phyloP scores from a whole-genome alignment of 345 rosid genomes.

The Rhizophora apiculata region DNA sequence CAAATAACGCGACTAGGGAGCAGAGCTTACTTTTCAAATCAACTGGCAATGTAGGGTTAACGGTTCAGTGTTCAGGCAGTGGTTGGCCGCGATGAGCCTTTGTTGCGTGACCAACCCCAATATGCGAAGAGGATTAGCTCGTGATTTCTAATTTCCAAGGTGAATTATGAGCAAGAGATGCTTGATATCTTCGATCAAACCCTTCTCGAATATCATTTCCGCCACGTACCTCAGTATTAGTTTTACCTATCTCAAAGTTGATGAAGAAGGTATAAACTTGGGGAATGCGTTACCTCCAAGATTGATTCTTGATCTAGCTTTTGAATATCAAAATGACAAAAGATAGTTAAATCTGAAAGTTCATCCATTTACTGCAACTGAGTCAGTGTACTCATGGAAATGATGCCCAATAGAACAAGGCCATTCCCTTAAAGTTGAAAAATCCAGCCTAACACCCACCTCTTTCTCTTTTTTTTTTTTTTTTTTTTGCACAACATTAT shows the following conservation, averaged over 20 bases:
- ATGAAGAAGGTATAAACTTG: background rate
- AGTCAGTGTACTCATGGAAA: slow-evolving; percentile 9
- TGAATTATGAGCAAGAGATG: too few species aligned
- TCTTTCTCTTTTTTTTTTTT: slow-evolving; percentile 20
- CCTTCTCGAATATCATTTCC: background rate
- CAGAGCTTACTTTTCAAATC: too few species aligned
- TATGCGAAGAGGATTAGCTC: background rate
- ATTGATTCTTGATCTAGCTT: slow-evolving; percentile 5
- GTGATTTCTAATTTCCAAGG: background rate
- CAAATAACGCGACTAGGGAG: too few species aligned
- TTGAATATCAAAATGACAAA: background rate
- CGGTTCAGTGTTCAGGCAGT: too few species aligned
- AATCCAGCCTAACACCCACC: slow-evolving; percentile 7
- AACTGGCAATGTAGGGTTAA: too few species aligned
- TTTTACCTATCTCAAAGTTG: background rate
- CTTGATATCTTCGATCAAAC: too few species aligned
- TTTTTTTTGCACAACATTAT: slow-evolving; percentile 38
- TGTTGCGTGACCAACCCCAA: background rate
- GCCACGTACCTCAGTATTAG: background rate
- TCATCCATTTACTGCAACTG: slow-evolving; percentile 9
- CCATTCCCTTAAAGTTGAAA: slow-evolving; percentile 23
- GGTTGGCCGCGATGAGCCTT: too few species aligned
- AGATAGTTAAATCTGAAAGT: slow-evolving; percentile 1
- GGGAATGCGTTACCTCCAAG: background rate
- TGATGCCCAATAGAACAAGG: slow-evolving; percentile 20